Base-by-base conservation (phyloP, 257 asterid genomes). In the Solanum clarkiae region DNA sequence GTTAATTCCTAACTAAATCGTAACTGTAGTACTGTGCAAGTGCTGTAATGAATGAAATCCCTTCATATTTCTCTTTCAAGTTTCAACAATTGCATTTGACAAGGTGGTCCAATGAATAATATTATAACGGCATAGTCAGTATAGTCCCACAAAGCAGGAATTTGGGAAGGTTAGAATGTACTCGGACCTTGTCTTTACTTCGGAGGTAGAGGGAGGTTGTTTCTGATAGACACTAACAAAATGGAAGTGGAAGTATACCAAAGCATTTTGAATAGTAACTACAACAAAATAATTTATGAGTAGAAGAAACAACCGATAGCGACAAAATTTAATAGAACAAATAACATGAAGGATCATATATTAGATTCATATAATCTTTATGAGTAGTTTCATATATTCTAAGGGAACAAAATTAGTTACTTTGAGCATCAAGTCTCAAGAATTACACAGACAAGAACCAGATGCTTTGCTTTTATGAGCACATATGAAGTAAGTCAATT, bases 391-490 rank as follows among this genome's bases (percentile, higher is more conserved):
- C 77, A 82, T 32, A 32, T 32, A 32, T 66, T 81, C 56, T 22
- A 82, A 32, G 57, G 84, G 84, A n/a, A 62, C 79, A 56, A 85
- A 80, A 80, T 80, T 74, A 14, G 51, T 83, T 88, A 88, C 62
- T 57, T 80, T 24, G 83, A 87, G 91, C 88, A 88, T 86, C 90
- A 84, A 62, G 56, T 85, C 85, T 85, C 80, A 89, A 87, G 85
- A 84, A 84, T 90, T 84, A 86, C 68, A 89, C 71, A 89, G 95
- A 93, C 86, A 91, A 90, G 94, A 91, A 92, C 90, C 88, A 22
- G 93, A 91, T 92, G 85, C 93, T 86, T 49, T 53, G 26, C 89
- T 89, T 89, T 89, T 69, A 60, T 69, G 75, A 68, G 49, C 49
- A 32, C 49, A 68, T 66, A 29, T 54, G 59, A 70, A 83, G 51